Evolutionary conservation across 306 rosid genomes (phyloP), one percentile per base, ranked within the genome.

Genomic region (Trifolium fragiferum): DNA sequence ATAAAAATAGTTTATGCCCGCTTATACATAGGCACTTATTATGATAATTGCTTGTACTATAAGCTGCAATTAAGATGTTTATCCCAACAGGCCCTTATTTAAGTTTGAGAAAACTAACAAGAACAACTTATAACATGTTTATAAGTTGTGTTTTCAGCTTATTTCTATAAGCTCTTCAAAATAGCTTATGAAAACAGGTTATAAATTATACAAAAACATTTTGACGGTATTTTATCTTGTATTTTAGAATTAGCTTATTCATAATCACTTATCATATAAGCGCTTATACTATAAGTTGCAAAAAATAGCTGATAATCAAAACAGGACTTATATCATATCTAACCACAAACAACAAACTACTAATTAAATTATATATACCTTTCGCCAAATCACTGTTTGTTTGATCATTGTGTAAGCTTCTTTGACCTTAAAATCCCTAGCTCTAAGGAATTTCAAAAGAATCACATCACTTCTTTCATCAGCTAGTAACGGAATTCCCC

Each of bases 401-500:
- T 77, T 86, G 18, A 92, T 78, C 98, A 92, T 92, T 10, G 43
- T 83, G 21, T 86, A 84, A 0, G 98, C 92, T 0, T 92, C 98
- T 35, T 81, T 87, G 51, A 90, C 96, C 85, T 87, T 92, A 83
- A 92, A 92, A 58, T 92, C 98, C 78, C 98, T 84, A 0, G 98
- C 97, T 81, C 97, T 73, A 14, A 92, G 73, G 79, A 92, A 92
- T 53, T 92, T 90, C 10, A 92, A 78, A 40, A 92, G 94, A 37
- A 92, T 76, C 14, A 90, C 94, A 3, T 92, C 96, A 9, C 92
- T 90, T 5, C 91, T 78, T 75, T 88, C 96, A 6, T 78, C 83
- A 0, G 90, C 88, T 30, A 92, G 70, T 30, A 92, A 84, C 0
- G 94, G 90, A 33, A 90, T 87, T 13, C 98, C 96, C 96, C 98